Conservation (phyloP, 768 basidiomycete genomes). For the Kockovaella imperatae region DNA sequence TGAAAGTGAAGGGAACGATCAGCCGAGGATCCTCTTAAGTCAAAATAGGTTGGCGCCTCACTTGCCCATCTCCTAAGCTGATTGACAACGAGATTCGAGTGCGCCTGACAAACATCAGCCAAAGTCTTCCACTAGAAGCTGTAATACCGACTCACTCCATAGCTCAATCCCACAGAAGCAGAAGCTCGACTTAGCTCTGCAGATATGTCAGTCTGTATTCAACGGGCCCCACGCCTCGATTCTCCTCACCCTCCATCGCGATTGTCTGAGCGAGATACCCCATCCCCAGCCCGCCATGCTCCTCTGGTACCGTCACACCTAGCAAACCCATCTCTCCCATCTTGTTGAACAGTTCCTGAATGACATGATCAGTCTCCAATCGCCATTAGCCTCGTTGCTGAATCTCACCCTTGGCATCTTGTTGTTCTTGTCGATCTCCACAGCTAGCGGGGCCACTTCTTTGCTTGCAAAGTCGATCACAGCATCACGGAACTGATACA, state of each 20-base stretch:
- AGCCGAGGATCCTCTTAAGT: too few species aligned
- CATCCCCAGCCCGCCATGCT: slow-evolving; percentile 72
- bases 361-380: slow-evolving; percentile 51
- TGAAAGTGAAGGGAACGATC: too few species aligned
- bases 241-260: slow-evolving; percentile 68
- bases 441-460: slow-evolving; percentile 78
- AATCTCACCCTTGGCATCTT: slow-evolving; percentile 60
- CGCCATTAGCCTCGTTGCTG: background rate
- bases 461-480: slow-evolving; percentile 70
- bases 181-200: slow-evolving; percentile 71
- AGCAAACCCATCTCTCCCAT: slow-evolving; percentile 32
- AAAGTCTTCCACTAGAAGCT: background rate
- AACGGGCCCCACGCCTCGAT: background rate
- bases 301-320: slow-evolving; percentile 60
- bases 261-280: slow-evolving; percentile 83
- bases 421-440: slow-evolving; percentile 77
- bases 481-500: slow-evolving; percentile 65
- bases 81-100: slow-evolving; percentile 40
- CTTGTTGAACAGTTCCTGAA: slow-evolving; percentile 31
- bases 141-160: slow-evolving; percentile 24
- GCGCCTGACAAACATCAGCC: slow-evolving; percentile 17
- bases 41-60: too few species aligned
- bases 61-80: slow-evolving; percentile 37
- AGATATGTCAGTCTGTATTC: background rate
- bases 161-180: slow-evolving; percentile 71